Conservation (phyloP, 352 stramenopile species). For the Pythium phragmiticola region DNA sequence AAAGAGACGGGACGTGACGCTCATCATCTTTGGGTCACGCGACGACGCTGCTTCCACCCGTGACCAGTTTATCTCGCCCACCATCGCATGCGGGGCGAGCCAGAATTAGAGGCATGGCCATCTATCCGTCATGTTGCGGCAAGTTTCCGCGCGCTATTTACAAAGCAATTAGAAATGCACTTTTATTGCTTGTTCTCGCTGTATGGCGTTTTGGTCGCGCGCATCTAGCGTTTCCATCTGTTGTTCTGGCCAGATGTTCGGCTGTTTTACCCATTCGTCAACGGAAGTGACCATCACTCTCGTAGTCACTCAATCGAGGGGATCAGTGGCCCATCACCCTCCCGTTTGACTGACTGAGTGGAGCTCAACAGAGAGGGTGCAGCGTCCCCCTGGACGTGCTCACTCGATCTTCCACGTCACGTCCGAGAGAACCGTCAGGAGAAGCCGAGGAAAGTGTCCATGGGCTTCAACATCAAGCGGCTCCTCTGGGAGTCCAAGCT, state of each 20-base stretch:
- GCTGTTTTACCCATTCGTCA: constrained; percentile 4
- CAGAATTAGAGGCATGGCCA: too few relatives aligned
- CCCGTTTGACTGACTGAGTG: too few relatives aligned
- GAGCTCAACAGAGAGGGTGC: background rate
- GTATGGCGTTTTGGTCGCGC: background rate
- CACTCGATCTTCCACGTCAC: constrained; percentile 6
- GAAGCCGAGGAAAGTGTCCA: background rate
- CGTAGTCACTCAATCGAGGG: background rate
- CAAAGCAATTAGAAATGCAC: background rate
- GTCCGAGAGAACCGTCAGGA: background rate
- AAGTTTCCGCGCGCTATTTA: too few relatives aligned
- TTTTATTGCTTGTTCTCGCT: background rate
- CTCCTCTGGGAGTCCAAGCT: constrained; percentile 86
- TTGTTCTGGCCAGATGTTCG: background rate
- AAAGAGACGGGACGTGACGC: too few relatives aligned
- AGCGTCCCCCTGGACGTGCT: background rate
- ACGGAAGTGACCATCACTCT: constrained; percentile 24
- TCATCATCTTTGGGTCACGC: too few relatives aligned
- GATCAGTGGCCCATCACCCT: constrained; percentile 6
- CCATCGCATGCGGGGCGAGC: too few relatives aligned
- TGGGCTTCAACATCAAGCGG: constrained; percentile 54
- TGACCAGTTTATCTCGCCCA: too few relatives aligned
- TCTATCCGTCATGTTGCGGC: too few relatives aligned
- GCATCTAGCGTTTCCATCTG: constrained; percentile 10
- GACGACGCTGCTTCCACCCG: too few relatives aligned